These are phyloP conservation scores for Xylaria sp. DNA, from an alignment of 2,329 filamentous ascomycete genomes.

Conservation along the genomic window DNA sequence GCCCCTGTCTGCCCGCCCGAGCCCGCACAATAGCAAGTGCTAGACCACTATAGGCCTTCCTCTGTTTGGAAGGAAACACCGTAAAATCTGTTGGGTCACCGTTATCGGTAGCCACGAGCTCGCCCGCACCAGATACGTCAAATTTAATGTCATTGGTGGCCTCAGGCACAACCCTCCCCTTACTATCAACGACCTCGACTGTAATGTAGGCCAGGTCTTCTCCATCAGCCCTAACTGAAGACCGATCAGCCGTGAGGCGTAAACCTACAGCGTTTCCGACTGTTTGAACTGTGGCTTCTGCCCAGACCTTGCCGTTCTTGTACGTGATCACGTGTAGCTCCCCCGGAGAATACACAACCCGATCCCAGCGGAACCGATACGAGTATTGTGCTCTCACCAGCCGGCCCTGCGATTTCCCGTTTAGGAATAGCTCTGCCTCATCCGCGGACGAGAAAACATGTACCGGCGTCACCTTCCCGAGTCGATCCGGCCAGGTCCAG, in stretches of 20 bases:
- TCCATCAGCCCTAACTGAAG: conserved; percentile 54
- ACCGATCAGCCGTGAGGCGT: conserved; percentile 54
- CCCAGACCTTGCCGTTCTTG: conserved; percentile 61
- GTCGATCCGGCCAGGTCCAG: conserved; percentile 65
- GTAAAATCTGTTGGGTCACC: conserved; percentile 59
- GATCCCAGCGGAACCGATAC: conserved; percentile 65
- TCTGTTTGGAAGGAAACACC: conserved; percentile 53
- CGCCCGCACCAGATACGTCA: conserved; percentile 55
- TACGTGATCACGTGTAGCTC: conserved; percentile 61
- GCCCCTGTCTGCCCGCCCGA: conserved; percentile 40
- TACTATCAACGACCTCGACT: conserved; percentile 56
- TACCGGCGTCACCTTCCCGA: conserved; percentile 61
- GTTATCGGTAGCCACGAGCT: conserved; percentile 63
- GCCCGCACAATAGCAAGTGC: conserved; percentile 56
- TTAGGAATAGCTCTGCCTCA: conserved; percentile 66
- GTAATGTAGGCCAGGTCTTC: conserved; percentile 60
- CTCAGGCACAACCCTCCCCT: conserved; percentile 56
- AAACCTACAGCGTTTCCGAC: conserved; percentile 54
- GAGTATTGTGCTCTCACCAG: conserved; percentile 50
- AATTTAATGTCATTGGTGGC: conserved; percentile 59
- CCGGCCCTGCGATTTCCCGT: conserved; percentile 58
- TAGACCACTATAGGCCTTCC: conserved; percentile 56
- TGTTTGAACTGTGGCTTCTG: conserved; percentile 54
- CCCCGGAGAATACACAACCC: conserved; percentile 60
- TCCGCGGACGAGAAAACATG: conserved; percentile 64